Percentiles rank a stretch among this genome's conserved stretches.
These are phyloP conservation scores for Diversispora eburnea DNA, from an alignment of 192 early-diverging fungal species.

Conservation along the genomic window DNA sequence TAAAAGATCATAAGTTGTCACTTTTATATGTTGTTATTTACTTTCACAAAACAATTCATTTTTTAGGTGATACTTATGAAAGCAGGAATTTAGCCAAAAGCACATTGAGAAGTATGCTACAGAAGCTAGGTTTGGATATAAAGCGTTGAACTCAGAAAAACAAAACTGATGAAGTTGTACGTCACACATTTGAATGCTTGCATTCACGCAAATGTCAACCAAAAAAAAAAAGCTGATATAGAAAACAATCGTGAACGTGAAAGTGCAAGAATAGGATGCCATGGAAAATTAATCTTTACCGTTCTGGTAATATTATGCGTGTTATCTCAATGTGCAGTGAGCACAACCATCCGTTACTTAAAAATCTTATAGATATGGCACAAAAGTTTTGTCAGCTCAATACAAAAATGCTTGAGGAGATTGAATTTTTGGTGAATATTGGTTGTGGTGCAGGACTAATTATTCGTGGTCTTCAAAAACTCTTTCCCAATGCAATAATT, in stretches of 20 bases:
- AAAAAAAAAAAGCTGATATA: background rate
- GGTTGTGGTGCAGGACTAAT: background rate
- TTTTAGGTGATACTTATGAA: background rate
- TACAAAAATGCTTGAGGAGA: background rate
- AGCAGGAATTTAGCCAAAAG: background rate
- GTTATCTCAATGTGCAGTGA: background rate
- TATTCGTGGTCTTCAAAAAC: background rate
- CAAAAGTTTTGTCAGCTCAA: background rate
- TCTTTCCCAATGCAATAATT: background rate
- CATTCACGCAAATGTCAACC: background rate
- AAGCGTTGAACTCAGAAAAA: background rate
- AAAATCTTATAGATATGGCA: background rate
- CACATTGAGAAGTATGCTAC: background rate
- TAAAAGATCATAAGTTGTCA: too few species aligned
- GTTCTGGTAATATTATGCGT: background rate
- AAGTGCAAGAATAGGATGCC: background rate
- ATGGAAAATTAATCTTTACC: background rate
- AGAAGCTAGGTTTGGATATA: background rate
- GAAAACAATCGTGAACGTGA: background rate
- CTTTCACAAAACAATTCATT: too few species aligned
- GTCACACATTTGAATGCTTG: background rate
- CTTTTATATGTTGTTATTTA: too few species aligned
- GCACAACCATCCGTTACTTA: background rate
- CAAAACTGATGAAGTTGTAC: background rate
- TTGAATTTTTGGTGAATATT: background rate